Percentiles rank a stretch among this genome's conserved stretches.
Evolutionary conservation across 1,284 basidiomycete species (phyloP).

Genomic region (Athelia sp.): DNA sequence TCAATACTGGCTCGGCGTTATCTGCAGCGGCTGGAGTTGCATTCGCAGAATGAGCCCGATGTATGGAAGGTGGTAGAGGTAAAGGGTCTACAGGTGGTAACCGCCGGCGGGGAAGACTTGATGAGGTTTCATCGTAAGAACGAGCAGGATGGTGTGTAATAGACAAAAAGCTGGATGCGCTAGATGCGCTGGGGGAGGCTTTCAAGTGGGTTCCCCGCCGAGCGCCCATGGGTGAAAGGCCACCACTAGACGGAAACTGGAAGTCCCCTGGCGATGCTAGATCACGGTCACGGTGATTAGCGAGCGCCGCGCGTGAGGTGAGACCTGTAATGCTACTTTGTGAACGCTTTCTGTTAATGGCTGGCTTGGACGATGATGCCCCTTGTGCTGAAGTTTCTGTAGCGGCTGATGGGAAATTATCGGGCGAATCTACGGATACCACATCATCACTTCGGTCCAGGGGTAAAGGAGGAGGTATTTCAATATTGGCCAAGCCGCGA

Average conservation of each 20-base stretch:
- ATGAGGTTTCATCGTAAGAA: conserved; percentile 45
- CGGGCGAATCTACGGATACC: conserved; percentile 14
- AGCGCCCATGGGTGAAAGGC: neutral
- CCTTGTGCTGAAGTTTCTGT: conserved; percentile 7
- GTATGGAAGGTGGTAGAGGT: conserved; percentile 31
- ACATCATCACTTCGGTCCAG: conserved; percentile 1
- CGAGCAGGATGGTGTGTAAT: conserved; percentile 42
- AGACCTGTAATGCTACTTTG: conserved; percentile 35
- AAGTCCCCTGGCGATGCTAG: conserved; percentile 37
- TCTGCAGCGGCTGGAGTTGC: conserved; percentile 29
- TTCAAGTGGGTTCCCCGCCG: conserved; percentile 17
- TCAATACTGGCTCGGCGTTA: conserved; percentile 9
- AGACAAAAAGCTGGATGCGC: conserved; percentile 21
- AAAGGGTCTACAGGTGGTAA: conserved; percentile 26
- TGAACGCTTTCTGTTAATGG: conserved; percentile 34
- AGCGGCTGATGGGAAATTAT: conserved; percentile 11
- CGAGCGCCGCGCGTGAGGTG: conserved; percentile 12
- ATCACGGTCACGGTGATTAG: conserved; percentile 25
- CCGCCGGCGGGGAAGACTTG: conserved; percentile 25
- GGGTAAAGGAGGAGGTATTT: conserved; percentile 26
- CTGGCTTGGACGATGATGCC: conserved; percentile 13
- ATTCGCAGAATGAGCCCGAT: conserved; percentile 48
- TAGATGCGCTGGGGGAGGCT: conserved; percentile 28
- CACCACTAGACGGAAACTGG: conserved; percentile 27
- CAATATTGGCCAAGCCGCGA: conserved; percentile 34